Base-by-base conservation (phyloP, 352 stramenopile species). In the Pythium graminicola region DNA sequence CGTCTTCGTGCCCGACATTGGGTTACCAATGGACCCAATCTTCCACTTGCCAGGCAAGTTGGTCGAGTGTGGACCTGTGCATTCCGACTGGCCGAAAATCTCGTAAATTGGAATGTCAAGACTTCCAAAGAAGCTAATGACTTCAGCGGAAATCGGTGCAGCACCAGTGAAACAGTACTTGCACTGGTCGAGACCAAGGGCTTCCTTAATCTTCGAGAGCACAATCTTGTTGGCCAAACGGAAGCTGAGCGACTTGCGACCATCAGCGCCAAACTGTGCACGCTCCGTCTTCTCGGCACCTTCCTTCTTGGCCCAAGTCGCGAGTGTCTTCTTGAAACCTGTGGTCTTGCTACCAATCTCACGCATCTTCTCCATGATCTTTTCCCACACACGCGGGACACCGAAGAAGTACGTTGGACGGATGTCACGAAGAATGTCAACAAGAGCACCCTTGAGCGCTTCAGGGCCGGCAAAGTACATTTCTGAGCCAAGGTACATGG, bases 101-200 rank as follows among this genome's bases (percentile, higher is more conserved):
- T 98, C 95, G 59, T 87, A 94, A 38, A 99, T 82, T 9, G 89
- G 90, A 38, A 98, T 72, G 59, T 98, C 93, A 22, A 98, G 64
- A 19, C 89, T 97, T 47, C 79, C 85, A 61, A 98, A 97, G 70
- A 97, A 98, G 28, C 96, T 76, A 11, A 98, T 67, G 13, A 97
- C 86, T 55, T 98, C 90, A n/a, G 76, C 64, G 50, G 85, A 86
- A 54, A 98, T 97, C 3, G 93, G 93, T 23, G 95, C 94, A 7
- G 93, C 95, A 36, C 79, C 85, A 46, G 66, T 86, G 46, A 87
- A 91, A 50, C 52, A 74, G 13, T 70, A 70, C 43, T 73, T 69
- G 57, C 85, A 95, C 58, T 94, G 79, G 68, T 98, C 88, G 48
- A 98, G 62, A 38, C 93, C 93, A 24, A 97, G 78, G 38, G 82